Base-by-base conservation (phyloP, 164 flowering plant species). In the Hamamelis virginiana region DNA sequence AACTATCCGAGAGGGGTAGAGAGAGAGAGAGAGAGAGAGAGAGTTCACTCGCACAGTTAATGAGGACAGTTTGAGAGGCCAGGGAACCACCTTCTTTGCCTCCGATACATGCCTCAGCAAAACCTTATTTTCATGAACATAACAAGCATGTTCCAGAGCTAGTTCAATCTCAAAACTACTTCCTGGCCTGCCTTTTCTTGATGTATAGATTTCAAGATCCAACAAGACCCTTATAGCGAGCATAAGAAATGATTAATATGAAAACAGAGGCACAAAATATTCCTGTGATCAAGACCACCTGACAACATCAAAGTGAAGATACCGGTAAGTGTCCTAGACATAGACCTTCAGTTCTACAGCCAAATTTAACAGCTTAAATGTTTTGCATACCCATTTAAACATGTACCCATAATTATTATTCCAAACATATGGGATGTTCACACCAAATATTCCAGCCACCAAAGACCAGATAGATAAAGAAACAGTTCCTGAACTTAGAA, bases 391-490 rank as follows among this genome's bases (percentile, higher is more conserved):
- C 97, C 97, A 95, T 86, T 88, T 95, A 62, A 95, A 95, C 74
- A 89, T 61, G 78, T 83, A 85, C 11, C 89, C 88, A 69, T 95
- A 89, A 64, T 69, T 10, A 0, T 80, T 77, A 62, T 83, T 95
- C 98, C 98, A 95, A 43, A 87, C 73, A 66, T 89, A 92, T 12
- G 92, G 97, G 59, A 95, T 88, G 67, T 95, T 92, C 97, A 95
- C 86, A 76, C 98, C 98, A 72, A 95, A 92, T 65, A 95, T 86
- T 56, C 78, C 97, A 78, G 92, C 82, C 73, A 91, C 87, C 83
- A 95, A 77, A 45, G 98, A 84, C 77, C 83, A 94, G 70, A 91
- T 69, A 15, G 97, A 86, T 60, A 92, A 69, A 60, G 89, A 88
- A 41, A 95, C 90, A 50, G 94, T 92, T 55, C 91, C 97, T 12